Percentiles rank a stretch among this genome's conserved stretches.
phyloP scores from a whole-genome alignment of 2,329 filamentous ascomycete genomes.

The Fonsecaea monophora region DNA sequence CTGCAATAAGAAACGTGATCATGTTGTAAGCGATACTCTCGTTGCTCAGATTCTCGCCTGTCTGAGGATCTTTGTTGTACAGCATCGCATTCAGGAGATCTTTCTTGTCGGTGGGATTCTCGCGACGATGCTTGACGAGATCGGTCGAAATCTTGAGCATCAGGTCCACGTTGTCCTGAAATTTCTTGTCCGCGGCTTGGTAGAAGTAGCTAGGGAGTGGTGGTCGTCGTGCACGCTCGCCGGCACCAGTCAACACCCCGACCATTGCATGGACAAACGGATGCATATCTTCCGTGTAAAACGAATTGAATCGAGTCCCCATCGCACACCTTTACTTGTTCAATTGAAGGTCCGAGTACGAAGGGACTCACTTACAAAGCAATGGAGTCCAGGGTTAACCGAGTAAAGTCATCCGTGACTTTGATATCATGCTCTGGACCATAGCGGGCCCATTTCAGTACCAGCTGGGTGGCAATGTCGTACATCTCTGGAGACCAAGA shows the following conservation, averaged over 20 bases:
- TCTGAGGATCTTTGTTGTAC: conserved; percentile 69
- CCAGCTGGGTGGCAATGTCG: conserved; percentile 49
- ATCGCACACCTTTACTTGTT: conserved; percentile 59
- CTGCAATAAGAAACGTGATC: conserved; percentile 74
- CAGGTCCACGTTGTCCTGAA: too few relatives aligned
- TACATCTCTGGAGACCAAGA: conserved; percentile 43
- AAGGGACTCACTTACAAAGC: conserved; percentile 1
- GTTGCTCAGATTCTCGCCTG: conserved; percentile 69
- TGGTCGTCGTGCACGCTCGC: too few relatives aligned
- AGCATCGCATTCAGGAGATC: conserved; percentile 76
- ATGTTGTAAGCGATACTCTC: conserved; percentile 71
- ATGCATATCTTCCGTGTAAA: conserved; percentile 71
- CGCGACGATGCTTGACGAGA: conserved; percentile 61
- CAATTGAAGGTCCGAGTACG: too few relatives aligned
- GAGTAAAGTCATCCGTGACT: conserved; percentile 70
- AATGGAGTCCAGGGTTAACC: conserved; percentile 31
- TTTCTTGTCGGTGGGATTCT: conserved; percentile 63
- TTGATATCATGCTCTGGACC: conserved; percentile 65
- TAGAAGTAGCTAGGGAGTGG: too few relatives aligned
- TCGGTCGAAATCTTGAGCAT: too few relatives aligned
- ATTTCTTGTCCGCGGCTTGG: too few relatives aligned
- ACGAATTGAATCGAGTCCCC: conserved; percentile 77
- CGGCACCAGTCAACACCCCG: too few relatives aligned
- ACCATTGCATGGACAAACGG: conserved; percentile 72
- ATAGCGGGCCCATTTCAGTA: conserved; percentile 52